Percentiles rank a stretch among this genome's conserved stretches.
Evolutionary conservation across 805 yeast genomes (phyloP).

Genomic region (Hyphopichia homilentoma): DNA sequence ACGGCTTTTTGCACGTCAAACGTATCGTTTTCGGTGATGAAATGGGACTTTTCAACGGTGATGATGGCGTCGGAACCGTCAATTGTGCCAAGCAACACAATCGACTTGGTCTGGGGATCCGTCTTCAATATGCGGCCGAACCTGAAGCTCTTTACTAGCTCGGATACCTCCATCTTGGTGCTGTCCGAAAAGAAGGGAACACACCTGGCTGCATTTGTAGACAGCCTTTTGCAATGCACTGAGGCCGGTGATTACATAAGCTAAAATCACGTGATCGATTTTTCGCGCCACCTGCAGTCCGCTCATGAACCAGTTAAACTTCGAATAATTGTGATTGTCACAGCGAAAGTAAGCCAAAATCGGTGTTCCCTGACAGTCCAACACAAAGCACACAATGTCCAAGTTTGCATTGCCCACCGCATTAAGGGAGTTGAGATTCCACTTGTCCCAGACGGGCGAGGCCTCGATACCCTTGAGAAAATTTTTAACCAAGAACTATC

Average conservation of each 20-base stretch:
- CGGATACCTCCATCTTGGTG: slow-evolving; percentile 5
- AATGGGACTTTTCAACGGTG: slow-evolving; percentile 70
- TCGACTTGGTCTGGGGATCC: slow-evolving; percentile 63
- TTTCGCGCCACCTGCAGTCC: no score
- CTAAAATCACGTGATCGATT: no score
- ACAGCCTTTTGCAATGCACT: no score
- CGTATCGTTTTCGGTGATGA: slow-evolving; percentile 22
- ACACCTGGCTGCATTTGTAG: no score
- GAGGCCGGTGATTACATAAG: no score
- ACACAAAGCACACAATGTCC: slow-evolving; percentile 33
- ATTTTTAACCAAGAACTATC: slow-evolving; percentile 61
- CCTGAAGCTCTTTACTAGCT: slow-evolving; percentile 39
- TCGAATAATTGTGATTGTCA: slow-evolving; percentile 3
- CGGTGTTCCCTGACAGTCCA: no score
- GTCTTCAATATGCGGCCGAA: slow-evolving; percentile 46
- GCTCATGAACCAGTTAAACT: slow-evolving; percentile 9
- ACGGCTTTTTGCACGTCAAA: slow-evolving; percentile 13
- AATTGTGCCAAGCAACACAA: slow-evolving; percentile 69
- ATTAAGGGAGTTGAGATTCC: slow-evolving; percentile 77
- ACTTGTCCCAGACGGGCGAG: slow-evolving; percentile 75
- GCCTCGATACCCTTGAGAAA: slow-evolving; percentile 63
- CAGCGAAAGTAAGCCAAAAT: no score
- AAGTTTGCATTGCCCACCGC: slow-evolving; percentile 47
- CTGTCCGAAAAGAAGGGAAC: background rate
- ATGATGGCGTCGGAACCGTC: slow-evolving; percentile 61